Percentiles rank a stretch among this genome's conserved stretches.
phyloP scores from a whole-genome alignment of 495 filamentous ascomycete species.

The Aspergillus panamensis region DNA sequence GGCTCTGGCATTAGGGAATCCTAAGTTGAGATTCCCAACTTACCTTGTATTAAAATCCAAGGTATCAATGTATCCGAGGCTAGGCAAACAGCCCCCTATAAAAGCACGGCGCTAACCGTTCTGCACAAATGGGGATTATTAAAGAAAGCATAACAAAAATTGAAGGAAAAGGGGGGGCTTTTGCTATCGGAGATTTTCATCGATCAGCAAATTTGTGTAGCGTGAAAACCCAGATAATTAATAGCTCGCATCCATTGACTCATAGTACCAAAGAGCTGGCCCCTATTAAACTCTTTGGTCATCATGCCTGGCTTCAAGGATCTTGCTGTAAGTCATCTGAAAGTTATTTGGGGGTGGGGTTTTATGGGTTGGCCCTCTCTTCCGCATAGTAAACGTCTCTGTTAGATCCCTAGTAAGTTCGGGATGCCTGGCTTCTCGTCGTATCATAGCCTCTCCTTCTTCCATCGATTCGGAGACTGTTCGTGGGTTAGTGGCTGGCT shows the following conservation, averaged over 20 bases:
- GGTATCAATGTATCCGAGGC: conserved; percentile 3
- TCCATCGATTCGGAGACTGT: neutral
- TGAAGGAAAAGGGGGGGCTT: neutral
- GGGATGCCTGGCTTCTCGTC: neutral
- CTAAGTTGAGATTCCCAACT: no score
- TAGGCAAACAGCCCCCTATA: neutral
- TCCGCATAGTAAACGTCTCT: neutral
- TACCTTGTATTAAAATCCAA: conserved; percentile 3
- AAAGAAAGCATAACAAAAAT: neutral
- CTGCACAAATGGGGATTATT: neutral
- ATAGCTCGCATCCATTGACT: neutral
- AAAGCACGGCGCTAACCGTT: neutral
- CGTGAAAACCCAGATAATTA: neutral
- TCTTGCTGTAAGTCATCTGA: neutral
- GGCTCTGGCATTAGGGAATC: conserved; percentile 8
- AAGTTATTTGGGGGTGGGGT: no score
- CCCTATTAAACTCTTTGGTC: neutral
- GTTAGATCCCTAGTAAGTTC: neutral
- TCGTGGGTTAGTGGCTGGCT: neutral
- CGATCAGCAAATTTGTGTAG: neutral
- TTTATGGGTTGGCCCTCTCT: neutral
- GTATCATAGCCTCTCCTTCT: neutral
- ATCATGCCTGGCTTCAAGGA: neutral
- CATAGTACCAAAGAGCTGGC: neutral
- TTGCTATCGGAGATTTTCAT: neutral